Evolutionary conservation across 768 basidiomycete species (phyloP).

Genomic region (Pleurotus tuoliensis): DNA sequence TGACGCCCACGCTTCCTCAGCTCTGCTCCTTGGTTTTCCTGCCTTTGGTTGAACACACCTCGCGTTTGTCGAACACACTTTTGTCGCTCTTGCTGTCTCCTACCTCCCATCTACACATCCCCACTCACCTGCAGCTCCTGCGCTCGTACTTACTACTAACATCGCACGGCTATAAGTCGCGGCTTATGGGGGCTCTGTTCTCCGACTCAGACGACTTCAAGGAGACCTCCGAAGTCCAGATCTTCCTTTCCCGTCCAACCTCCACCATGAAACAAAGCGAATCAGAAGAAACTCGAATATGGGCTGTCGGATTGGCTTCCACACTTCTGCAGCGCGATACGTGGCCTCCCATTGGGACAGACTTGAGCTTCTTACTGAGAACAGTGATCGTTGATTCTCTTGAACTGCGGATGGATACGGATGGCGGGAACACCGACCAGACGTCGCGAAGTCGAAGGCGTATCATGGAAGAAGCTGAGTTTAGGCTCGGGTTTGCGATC

Average conservation of each 20-base stretch:
- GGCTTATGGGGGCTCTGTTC: constrained; percentile 71
- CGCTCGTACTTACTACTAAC: constrained; percentile 75
- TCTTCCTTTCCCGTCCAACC: constrained; percentile 8
- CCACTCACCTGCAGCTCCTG: constrained; percentile 61
- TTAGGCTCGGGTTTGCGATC: constrained; percentile 81
- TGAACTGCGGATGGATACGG: constrained; percentile 24
- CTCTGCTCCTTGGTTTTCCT: constrained; percentile 60
- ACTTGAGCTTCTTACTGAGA: constrained; percentile 77
- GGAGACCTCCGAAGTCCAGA: constrained; percentile 20
- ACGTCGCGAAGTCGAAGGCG: constrained; percentile 17
- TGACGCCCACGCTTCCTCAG: constrained; percentile 60
- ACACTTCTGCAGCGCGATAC: constrained; percentile 67
- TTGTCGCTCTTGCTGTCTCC: constrained; percentile 64
- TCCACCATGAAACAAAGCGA: constrained; percentile 4
- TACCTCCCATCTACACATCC: constrained; percentile 62
- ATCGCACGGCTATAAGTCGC: constrained; percentile 66
- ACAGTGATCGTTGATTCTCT: constrained; percentile 85
- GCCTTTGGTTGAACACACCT: constrained; percentile 59
- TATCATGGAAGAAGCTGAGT: constrained; percentile 61
- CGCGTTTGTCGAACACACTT: constrained; percentile 61
- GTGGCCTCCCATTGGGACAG: constrained; percentile 87
- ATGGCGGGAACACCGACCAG: neutral
- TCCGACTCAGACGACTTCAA: constrained; percentile 61
- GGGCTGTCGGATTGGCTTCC: constrained; percentile 73
- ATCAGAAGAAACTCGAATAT: constrained; percentile 27